Evolutionary conservation across 495 filamentous ascomycete species (phyloP), one percentile per base, ranked within the genome.

Genomic region (Penicillium desertorum): DNA sequence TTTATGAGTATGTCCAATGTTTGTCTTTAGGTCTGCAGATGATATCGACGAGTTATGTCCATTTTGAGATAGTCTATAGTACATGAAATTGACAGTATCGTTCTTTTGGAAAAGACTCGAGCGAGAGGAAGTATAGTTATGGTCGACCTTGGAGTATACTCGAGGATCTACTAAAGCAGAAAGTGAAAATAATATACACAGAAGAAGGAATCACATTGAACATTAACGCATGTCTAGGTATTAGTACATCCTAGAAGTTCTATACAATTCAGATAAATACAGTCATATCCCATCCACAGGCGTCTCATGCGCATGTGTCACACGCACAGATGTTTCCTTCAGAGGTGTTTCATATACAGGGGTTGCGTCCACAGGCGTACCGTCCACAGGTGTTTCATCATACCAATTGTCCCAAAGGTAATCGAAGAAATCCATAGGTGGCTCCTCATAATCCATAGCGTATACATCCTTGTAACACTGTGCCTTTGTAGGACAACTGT

Each of bases 391-490:
- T 37, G 34, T 23, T 12, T 51, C 44, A 14, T 59, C 57, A 5
- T 30, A 47, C 58, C 49, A 34, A 44, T 48, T 12, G 8, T 34
- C 52, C 58, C 54, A 57, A 36, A 55, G 45, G 12, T 47, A 30
- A 32, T 27, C 51, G 6, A 47, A 46, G 1, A 34, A 49, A 14
- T 53, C 54, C 5, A 44, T 32, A 29, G 27, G 4, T 4, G 60
- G 47, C 46, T 59, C 56, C 4, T 56, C 29, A 30, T 53, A 56
- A 11, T 66, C 63, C 34, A 69, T 56, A 1, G 51, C 64, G 59
- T 73, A 75, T 19, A 73, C 64, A 62, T 75, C 62, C 9, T 39
- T 36, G 22, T 70, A 72, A 29, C 72, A 75, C 34, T 68, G 65
- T 17, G 42, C 49, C 46, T 69, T 66, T 23, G 62, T 51, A 1